A percentile compares a stretch with the other conserved stretches of the same genome.
These are phyloP conservation scores for Delonix regia DNA, from an alignment of 306 rosid genomes.

Conservation along the genomic window DNA sequence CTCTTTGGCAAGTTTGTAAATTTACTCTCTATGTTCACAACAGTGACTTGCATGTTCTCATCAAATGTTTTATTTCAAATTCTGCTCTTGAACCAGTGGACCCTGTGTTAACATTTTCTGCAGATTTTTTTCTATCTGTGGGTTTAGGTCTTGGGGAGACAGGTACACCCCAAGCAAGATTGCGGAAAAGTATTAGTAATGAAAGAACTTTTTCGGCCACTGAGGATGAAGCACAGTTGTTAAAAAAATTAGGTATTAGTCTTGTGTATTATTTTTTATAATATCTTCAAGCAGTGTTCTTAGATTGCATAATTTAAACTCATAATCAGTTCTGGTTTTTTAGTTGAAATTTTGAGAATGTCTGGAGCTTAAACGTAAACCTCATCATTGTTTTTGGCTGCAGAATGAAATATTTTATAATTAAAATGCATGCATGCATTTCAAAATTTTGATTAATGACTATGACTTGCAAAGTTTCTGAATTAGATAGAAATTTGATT, in stretches of 20 bases:
- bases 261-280: conserved; percentile 20
- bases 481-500: not conserved
- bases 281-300: not conserved
- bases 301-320: conserved; percentile 9
- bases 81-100: not conserved
- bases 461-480: conserved; percentile 20
- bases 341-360: conserved; percentile 22
- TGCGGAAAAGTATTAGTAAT: conserved; percentile 85
- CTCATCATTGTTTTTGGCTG: conserved; percentile 18
- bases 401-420: not conserved
- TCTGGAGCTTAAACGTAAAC: conserved; percentile 20
- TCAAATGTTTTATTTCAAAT: conserved; percentile 21
- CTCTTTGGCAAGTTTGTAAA: conserved; percentile 8
- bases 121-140: conserved; percentile 88
- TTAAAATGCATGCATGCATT: not conserved
- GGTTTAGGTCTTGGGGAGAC: conserved; percentile 92
- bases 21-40: conserved; percentile 19
- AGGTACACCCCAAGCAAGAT: conserved; percentile 64
- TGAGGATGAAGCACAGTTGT: conserved; percentile 57
- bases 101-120: conserved; percentile 40
- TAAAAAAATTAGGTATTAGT: conserved; percentile 62
- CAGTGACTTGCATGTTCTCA: conserved; percentile 2
- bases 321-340: conserved; percentile 12
- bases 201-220: conserved; percentile 94
- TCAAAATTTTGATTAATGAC: conserved; percentile 25